Conservation (phyloP, 164 flowering plant genomes). For the Umbilicus rupestris region DNA sequence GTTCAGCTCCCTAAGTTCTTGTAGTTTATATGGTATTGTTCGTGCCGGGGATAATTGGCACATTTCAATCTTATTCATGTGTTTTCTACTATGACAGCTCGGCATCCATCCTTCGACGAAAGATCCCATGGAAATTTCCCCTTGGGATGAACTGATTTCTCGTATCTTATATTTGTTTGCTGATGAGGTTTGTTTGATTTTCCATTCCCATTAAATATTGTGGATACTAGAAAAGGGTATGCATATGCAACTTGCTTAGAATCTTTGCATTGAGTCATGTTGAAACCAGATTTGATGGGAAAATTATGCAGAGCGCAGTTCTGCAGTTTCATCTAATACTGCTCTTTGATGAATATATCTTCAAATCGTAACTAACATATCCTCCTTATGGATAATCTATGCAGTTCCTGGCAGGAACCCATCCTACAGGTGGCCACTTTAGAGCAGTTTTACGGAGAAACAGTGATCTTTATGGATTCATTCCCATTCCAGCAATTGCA, state of each 20-base stretch:
- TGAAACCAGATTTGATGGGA: neutral
- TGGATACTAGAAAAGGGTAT: neutral
- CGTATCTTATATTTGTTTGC: conserved; percentile 65
- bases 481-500: conserved; percentile 62
- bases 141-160: conserved; percentile 44
- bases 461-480: conserved; percentile 32
- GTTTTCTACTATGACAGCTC: conserved; percentile 44
- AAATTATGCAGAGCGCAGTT: neutral
- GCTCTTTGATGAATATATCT: neutral
- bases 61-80: neutral
- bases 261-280: neutral
- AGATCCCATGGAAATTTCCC: conserved; percentile 31
- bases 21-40: neutral
- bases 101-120: conserved; percentile 33
- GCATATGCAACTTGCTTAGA: neutral
- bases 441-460: conserved; percentile 54
- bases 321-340: neutral
- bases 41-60: neutral
- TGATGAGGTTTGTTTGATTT: conserved; percentile 49
- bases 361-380: neutral
- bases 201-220: neutral
- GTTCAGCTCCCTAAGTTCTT: conserved; percentile 3
- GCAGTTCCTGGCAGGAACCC: conserved; percentile 51
- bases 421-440: conserved; percentile 78
- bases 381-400: conserved; percentile 13